A percentile compares a stretch with the other conserved stretches of the same genome.
phyloP scores from a whole-genome alignment of 345 rosid genomes.

The Eucalyptus tenuipes region DNA sequence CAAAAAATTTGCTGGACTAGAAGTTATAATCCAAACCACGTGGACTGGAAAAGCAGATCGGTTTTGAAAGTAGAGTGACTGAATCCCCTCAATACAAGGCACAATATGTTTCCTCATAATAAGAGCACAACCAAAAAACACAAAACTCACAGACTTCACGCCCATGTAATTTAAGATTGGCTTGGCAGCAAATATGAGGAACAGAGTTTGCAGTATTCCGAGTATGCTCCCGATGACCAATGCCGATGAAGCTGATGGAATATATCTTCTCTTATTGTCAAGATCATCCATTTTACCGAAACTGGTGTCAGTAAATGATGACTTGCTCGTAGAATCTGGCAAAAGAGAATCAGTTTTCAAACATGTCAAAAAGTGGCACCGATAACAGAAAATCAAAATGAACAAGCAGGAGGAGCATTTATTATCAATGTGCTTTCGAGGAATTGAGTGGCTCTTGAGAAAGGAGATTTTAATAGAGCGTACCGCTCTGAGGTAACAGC shows the following conservation, averaged over 20 bases:
- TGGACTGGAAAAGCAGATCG: not conserved
- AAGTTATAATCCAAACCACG: not conserved
- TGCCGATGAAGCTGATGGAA: conserved; percentile 95
- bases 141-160: conserved; percentile 42
- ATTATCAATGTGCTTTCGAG: not conserved
- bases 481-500: not conserved
- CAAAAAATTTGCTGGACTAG: not conserved
- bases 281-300: conserved; percentile 16
- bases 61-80: not conserved
- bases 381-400: not conserved
- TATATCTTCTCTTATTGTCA: conserved; percentile 29
- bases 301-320: not conserved
- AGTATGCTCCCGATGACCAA: conserved; percentile 76
- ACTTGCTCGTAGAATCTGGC: conserved; percentile 5
- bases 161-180: conserved; percentile 89
- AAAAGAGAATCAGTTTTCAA: not conserved
- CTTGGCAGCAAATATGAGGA: conserved; percentile 63
- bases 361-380: not conserved
- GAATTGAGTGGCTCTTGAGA: not conserved
- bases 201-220: conserved; percentile 65
- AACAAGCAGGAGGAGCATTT: not conserved
- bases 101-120: not conserved
- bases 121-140: not conserved
- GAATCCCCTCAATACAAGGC: not conserved
- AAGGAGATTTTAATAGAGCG: not conserved